phyloP scores from a whole-genome alignment of 176 grass and related monocot genomes.

The Ampelocalamus luodianensis region DNA sequence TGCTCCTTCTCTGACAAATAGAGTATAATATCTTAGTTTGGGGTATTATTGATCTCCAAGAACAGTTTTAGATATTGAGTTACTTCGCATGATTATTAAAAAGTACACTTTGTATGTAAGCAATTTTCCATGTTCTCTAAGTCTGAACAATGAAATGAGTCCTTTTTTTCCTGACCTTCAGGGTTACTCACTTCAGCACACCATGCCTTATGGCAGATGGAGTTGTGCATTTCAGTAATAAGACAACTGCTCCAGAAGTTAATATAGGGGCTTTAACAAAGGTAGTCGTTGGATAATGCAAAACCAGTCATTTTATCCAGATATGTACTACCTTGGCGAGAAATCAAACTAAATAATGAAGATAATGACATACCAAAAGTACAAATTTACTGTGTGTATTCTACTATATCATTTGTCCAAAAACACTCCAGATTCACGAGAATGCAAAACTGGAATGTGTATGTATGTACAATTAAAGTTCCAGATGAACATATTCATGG shows the following conservation, averaged over 20 bases:
- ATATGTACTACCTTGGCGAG: neutral
- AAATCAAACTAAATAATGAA: neutral
- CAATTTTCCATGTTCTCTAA: constrained; percentile 18
- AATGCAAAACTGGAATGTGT: neutral
- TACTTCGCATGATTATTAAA: constrained; percentile 14
- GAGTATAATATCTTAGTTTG: neutral
- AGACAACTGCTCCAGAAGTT: neutral
- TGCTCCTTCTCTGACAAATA: constrained; percentile 51
- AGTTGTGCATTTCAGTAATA: constrained; percentile 13
- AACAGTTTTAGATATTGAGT: constrained; percentile 22
- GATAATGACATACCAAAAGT: neutral
- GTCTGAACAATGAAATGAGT: neutral
- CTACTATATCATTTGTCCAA: neutral
- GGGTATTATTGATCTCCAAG: neutral
- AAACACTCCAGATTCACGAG: neutral
- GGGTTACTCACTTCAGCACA: neutral
- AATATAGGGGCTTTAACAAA: neutral
- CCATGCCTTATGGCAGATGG: neutral
- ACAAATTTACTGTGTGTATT: neutral
- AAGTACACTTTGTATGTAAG: neutral
- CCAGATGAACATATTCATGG: constrained; percentile 20
- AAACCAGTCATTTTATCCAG: constrained; percentile 15
- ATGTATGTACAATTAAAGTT: neutral
- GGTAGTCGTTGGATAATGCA: neutral
- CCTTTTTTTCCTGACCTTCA: neutral